Evolutionary conservation across 768 basidiomycete genomes (phyloP).

Genomic region (Naganishia antarctica): DNA sequence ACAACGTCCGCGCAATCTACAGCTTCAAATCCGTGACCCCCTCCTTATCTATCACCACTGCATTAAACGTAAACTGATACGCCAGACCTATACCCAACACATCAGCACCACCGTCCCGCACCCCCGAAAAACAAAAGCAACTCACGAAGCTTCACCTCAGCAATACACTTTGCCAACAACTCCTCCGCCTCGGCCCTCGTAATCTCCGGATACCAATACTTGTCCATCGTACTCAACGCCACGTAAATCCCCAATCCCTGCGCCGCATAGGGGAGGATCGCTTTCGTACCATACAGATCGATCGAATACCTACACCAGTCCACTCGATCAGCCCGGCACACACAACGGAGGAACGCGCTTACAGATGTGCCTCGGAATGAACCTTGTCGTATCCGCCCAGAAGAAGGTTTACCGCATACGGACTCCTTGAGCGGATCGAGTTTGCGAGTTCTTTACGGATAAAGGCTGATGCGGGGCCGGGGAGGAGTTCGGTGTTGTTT

Average conservation of each 20-base stretch:
- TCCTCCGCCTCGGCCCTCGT: constrained; percentile 78
- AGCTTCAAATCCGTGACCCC: constrained; percentile 50
- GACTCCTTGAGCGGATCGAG: constrained; percentile 76
- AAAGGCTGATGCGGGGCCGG: constrained; percentile 89
- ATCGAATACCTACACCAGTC: constrained; percentile 95
- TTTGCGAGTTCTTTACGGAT: constrained; percentile 84
- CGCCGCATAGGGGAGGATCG: constrained; percentile 83
- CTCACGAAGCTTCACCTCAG: constrained; percentile 76
- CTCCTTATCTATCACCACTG: constrained; percentile 87
- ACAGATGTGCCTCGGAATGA: constrained; percentile 55
- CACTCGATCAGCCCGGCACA: too few relatives aligned
- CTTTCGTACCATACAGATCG: constrained; percentile 88
- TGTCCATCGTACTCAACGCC: constrained; percentile 81
- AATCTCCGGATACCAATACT: constrained; percentile 87
- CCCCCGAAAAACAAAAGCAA: not conserved
- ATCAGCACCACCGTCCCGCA: constrained; percentile 46
- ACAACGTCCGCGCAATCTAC: not conserved
- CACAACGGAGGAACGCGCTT: not conserved
- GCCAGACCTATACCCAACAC: constrained; percentile 34
- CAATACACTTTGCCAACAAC: constrained; percentile 75
- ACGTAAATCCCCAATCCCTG: constrained; percentile 96
- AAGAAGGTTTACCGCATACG: constrained; percentile 87
- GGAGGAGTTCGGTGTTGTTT: constrained; percentile 80
- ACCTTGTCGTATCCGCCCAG: constrained; percentile 86
- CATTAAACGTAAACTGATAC: constrained; percentile 64